A percentile compares a stretch with the other conserved stretches of the same genome.
Conservation (phyloP, 2,329 filamentous ascomycete species). For the Emydomyces testavorans region DNA sequence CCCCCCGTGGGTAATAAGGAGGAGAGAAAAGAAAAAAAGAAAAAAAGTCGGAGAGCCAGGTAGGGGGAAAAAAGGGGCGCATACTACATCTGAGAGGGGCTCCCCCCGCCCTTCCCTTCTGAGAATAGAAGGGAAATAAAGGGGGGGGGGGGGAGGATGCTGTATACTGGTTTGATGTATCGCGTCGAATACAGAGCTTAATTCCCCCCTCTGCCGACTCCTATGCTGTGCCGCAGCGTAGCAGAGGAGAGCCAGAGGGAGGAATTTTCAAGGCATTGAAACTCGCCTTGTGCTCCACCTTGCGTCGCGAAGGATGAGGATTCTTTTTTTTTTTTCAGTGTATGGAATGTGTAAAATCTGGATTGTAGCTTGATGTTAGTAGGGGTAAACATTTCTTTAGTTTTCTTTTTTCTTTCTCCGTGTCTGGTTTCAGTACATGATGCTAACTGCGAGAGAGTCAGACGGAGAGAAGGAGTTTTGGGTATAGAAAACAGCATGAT, state of each 20-base stretch:
- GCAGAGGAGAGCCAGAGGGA: neutral
- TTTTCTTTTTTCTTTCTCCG: neutral
- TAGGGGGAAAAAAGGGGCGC: too few relatives aligned
- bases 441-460: neutral
- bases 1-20: neutral
- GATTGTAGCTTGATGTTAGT: neutral
- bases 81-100: too few relatives aligned
- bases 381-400: neutral
- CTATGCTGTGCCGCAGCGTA: neutral
- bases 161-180: slow-evolving; percentile 21
- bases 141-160: neutral
- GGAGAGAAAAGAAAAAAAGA: neutral
- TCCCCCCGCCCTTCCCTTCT: too few relatives aligned
- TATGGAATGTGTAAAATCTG: neutral
- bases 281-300: slow-evolving; percentile 30
- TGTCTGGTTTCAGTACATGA: too few relatives aligned
- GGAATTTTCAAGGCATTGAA: slow-evolving; percentile 23
- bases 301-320: slow-evolving; percentile 21
- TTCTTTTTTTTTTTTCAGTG: too few relatives aligned
- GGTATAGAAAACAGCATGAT: too few relatives aligned
- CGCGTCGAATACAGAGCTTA: slow-evolving; percentile 30
- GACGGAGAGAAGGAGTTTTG: neutral
- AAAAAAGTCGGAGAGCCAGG: too few relatives aligned
- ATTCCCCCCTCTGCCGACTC: slow-evolving; percentile 3
- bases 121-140: too few relatives aligned